These are phyloP conservation scores for Chlorencoelia australis DNA, from an alignment of 2,329 filamentous ascomycete species.

Conservation along the genomic window DNA sequence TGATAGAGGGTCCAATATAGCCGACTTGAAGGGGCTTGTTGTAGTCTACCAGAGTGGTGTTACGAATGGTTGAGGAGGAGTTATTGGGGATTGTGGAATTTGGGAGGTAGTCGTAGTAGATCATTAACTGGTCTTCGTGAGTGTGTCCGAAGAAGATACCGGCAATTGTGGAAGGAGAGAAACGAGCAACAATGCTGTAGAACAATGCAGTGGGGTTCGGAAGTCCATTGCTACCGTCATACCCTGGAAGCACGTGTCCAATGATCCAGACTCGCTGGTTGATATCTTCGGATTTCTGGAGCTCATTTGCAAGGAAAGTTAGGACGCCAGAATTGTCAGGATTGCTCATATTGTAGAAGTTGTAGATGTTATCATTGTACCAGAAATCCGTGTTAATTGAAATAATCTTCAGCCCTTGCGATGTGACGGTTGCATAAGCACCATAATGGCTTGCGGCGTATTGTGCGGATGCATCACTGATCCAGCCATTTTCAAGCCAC, in stretches of 20 bases:
- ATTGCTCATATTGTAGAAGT: conserved; percentile 21
- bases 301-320: conserved; percentile 18
- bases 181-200: conserved; percentile 22
- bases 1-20: conserved; percentile 23
- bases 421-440: conserved; percentile 6
- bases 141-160: conserved; percentile 28
- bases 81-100: conserved; percentile 3
- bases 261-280: conserved; percentile 23
- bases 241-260: conserved; percentile 20
- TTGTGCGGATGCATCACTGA: conserved; percentile 16
- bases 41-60: conserved; percentile 20
- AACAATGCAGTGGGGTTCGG: conserved; percentile 22
- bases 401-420: conserved; percentile 18
- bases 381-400: conserved; percentile 24
- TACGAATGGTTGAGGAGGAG: conserved; percentile 1
- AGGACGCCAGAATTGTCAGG: conserved; percentile 19
- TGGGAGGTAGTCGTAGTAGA: conserved; percentile 23
- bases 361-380: conserved; percentile 22
- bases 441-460: conserved; percentile 20
- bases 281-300: conserved; percentile 18
- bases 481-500: conserved; percentile 20
- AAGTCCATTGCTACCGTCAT: conserved; percentile 16
- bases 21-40: conserved; percentile 18
- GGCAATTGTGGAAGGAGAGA: conserved; percentile 21
- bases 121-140: conserved; percentile 26